Conservation (phyloP, 345 rosid genomes). For the Bruguiera sexangula region DNA sequence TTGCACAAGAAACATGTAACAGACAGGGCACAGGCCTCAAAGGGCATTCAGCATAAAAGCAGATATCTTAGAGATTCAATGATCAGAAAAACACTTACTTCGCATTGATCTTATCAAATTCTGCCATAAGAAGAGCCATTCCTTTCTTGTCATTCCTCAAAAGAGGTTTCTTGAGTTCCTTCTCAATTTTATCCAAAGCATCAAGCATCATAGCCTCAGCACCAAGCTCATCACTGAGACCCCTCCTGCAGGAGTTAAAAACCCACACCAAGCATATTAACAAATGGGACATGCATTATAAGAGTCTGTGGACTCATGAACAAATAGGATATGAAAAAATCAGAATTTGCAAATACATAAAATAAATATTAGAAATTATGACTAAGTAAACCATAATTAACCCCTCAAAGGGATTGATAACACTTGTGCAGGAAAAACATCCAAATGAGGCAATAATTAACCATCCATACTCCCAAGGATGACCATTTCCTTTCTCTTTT, state of each 20-base stretch:
- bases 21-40: neutral
- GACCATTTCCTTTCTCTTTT: no score
- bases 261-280: neutral
- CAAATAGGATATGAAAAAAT: neutral
- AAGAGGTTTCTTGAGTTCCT: constrained; percentile 87
- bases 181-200: constrained; percentile 90
- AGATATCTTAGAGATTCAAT: neutral
- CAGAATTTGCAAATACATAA: no score
- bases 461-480: no score
- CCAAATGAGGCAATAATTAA: no score
- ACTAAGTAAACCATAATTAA: no score
- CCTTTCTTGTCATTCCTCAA: constrained; percentile 88
- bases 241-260: constrained; percentile 51
- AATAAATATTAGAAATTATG: no score
- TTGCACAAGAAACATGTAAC: no score
- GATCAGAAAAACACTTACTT: constrained; percentile 43
- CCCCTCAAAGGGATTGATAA: no score
- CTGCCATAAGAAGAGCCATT: constrained; percentile 80
- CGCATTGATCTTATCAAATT: constrained; percentile 85
- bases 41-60: neutral
- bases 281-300: neutral
- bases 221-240: constrained; percentile 78
- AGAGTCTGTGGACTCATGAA: neutral
- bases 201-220: constrained; percentile 95
- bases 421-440: no score